Evolutionary conservation across 2,329 filamentous ascomycete genomes (phyloP).

Genomic region (Cercospora citrullina): DNA sequence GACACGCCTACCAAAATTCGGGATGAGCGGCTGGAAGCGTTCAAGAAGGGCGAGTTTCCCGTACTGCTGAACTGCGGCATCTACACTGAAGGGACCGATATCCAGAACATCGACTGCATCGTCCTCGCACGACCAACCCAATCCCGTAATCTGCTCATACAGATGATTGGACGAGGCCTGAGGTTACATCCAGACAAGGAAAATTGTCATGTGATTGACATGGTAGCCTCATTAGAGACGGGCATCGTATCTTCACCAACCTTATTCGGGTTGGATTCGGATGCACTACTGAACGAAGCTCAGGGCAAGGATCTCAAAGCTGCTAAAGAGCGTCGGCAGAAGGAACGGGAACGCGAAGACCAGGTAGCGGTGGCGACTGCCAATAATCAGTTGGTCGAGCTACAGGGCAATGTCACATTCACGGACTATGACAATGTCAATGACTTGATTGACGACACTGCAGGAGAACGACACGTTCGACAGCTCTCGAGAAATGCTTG

Average conservation of each 20-base stretch:
- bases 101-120: conserved; percentile 95
- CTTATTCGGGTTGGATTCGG: conserved; percentile 86
- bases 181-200: conserved; percentile 76
- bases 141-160: conserved; percentile 88
- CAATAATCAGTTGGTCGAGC: background rate
- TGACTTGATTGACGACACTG: conserved; percentile 81
- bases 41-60: conserved; percentile 74
- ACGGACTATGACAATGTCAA: conserved; percentile 91
- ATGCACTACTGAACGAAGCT: conserved; percentile 69
- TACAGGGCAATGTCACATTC: conserved; percentile 64
- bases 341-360: conserved; percentile 46
- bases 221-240: conserved; percentile 81
- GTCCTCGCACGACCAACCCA: conserved; percentile 83
- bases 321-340: conserved; percentile 50
- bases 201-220: conserved; percentile 93
- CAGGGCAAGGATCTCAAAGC: conserved; percentile 62
- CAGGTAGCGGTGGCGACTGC: conserved; percentile 16
- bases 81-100: conserved; percentile 96
- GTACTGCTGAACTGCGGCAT: conserved; percentile 94
- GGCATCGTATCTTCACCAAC: conserved; percentile 91
- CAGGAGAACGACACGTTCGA: conserved; percentile 75
- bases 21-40: conserved; percentile 69
- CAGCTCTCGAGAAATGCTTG: conserved; percentile 73
- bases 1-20: conserved; percentile 71
- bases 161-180: conserved; percentile 97